These are phyloP conservation scores for Pezizomycotina sp. DNA, from an alignment of 2,329 filamentous ascomycete species.

Conservation along the genomic window DNA sequence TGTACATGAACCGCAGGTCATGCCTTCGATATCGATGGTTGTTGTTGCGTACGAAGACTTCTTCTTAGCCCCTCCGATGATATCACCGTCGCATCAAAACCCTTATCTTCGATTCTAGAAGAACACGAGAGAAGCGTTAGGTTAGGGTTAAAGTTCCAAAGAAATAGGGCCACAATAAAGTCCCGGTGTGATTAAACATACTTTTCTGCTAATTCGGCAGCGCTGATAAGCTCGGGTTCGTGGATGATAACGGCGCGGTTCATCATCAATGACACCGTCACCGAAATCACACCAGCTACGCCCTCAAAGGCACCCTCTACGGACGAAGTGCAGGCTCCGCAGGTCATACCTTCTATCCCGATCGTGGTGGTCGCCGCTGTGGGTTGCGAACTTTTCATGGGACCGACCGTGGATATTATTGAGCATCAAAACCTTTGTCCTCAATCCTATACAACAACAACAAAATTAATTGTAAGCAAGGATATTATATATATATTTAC, in stretches of 20 bases:
- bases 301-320: constrained; percentile 66
- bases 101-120: constrained; percentile 49
- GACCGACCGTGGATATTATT: no score
- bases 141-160: constrained; percentile 32
- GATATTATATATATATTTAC: no score
- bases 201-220: no score
- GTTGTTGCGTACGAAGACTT: constrained; percentile 44
- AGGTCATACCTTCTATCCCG: constrained; percentile 88
- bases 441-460: no score
- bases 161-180: no score
- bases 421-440: no score
- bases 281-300: constrained; percentile 62
- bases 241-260: constrained; percentile 82
- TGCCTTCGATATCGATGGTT: constrained; percentile 79
- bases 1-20: constrained; percentile 96
- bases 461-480: no score
- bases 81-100: constrained; percentile 62
- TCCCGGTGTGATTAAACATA: no score
- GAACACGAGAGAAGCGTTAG: constrained; percentile 37
- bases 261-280: constrained; percentile 87
- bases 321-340: constrained; percentile 73
- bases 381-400: no score
- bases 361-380: constrained; percentile 65
- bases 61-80: constrained; percentile 27
- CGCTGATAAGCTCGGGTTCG: no score